Conservation (phyloP, 1,139 yeast species). For the Kazachstania sp. region DNA sequence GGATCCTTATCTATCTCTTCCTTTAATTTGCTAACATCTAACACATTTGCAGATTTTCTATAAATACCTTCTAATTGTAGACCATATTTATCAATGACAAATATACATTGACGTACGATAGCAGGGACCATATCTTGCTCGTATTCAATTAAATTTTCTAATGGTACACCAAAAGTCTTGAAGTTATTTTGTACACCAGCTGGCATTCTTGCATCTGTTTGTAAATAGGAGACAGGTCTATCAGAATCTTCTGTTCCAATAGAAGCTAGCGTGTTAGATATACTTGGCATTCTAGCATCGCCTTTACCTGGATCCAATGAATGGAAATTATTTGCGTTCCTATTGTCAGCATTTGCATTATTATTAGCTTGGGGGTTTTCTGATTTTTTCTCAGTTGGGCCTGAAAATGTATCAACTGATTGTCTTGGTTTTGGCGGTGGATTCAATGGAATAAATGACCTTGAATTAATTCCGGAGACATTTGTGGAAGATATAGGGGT, state of each 20-base stretch:
- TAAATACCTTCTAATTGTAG: conserved; percentile 82
- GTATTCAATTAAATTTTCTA: conserved; percentile 63
- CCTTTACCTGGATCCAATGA: conserved; percentile 26
- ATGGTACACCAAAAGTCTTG: conserved; percentile 72
- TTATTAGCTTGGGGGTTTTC: background rate
- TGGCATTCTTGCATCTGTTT: conserved; percentile 31
- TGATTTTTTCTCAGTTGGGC: background rate
- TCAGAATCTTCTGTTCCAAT: conserved; percentile 22
- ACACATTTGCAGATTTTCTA: conserved; percentile 71
- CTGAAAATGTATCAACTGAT: background rate
- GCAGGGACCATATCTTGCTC: conserved; percentile 91
- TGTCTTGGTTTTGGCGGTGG: background rate
- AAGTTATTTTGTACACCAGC: conserved; percentile 36
- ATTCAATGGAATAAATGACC: conserved; percentile 3
- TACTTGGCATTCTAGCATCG: conserved; percentile 17
- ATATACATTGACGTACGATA: conserved; percentile 83
- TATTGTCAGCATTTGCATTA: background rate
- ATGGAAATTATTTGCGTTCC: conserved; percentile 7
- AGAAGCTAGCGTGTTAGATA: conserved; percentile 19
- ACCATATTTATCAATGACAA: conserved; percentile 77
- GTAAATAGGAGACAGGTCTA: conserved; percentile 29
- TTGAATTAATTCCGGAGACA: background rate
- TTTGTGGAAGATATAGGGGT: background rate
- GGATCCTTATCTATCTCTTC: conserved; percentile 75
- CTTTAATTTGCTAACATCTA: conserved; percentile 63